These are phyloP conservation scores for Beauveria sp. DNA, from an alignment of 2,329 filamentous ascomycete species.

Conservation along the genomic window DNA sequence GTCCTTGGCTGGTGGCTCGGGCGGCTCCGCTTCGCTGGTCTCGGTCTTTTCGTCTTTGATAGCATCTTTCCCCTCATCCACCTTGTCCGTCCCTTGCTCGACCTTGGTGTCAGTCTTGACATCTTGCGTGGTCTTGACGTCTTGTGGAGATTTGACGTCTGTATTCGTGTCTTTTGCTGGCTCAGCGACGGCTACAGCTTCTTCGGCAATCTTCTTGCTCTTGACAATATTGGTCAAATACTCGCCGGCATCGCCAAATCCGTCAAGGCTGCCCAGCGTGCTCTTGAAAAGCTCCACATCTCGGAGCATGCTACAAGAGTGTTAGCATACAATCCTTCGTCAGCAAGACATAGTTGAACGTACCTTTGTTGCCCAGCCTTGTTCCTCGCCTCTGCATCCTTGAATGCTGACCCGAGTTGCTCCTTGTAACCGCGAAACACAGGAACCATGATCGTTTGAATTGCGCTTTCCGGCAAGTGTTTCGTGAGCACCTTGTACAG, in stretches of 20 bases:
- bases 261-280: conserved; percentile 69
- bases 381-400: conserved; percentile 56
- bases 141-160: conserved; percentile 13
- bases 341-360: conserved; percentile 20
- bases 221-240: conserved; percentile 59
- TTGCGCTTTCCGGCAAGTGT: conserved; percentile 68
- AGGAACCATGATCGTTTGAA: conserved; percentile 76
- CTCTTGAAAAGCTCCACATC: conserved; percentile 68
- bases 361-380: conserved; percentile 65
- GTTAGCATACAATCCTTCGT: not conserved
- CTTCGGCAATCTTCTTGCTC: conserved; percentile 41
- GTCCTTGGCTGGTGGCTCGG: not conserved
- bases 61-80: not conserved
- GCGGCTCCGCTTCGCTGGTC: not conserved
- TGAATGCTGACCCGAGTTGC: conserved; percentile 66
- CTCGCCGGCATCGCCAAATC: conserved; percentile 66
- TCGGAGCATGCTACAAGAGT: conserved; percentile 55
- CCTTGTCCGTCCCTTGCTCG: conserved; percentile 13
- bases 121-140: conserved; percentile 12
- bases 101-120: conserved; percentile 11
- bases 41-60: conserved; percentile 16
- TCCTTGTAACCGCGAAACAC: conserved; percentile 78
- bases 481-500: conserved; percentile 77
- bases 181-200: conserved; percentile 9
- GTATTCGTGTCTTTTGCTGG: conserved; percentile 12